Evolutionary conservation across 1,284 basidiomycete species (phyloP).

Genomic region (Ceratobasidium sp.): DNA sequence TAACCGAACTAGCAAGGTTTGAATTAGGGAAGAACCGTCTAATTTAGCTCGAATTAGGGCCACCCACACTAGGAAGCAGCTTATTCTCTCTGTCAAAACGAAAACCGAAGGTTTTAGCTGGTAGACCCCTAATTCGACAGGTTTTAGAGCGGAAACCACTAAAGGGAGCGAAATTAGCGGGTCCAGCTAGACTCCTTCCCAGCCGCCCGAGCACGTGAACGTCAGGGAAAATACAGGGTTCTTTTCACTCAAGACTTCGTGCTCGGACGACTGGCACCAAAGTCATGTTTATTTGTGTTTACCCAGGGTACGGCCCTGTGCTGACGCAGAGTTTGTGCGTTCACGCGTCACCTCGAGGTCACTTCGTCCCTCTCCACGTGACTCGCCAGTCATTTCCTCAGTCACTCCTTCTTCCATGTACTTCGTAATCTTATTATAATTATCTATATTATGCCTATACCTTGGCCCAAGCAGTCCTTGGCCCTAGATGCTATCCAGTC

Average conservation of each 20-base stretch:
- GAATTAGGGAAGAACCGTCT: no score
- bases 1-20: no score
- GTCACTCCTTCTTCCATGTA: neutral
- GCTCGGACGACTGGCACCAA: conserved; percentile 20
- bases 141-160: no score
- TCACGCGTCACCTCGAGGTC: neutral
- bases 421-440: neutral
- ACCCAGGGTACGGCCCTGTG: conserved; percentile 14
- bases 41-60: no score
- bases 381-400: neutral
- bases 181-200: no score
- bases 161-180: no score
- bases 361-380: neutral
- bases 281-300: conserved; percentile 25
- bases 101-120: no score
- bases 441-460: neutral
- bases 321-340: neutral
- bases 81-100: no score
- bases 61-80: no score
- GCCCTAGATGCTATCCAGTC: neutral
- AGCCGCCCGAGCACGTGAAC: no score
- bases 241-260: conserved; percentile 18
- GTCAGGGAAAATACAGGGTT: no score
- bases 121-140: no score
- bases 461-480: neutral